Conservation (phyloP, 495 filamentous ascomycete genomes). For the Sphaerosporella brunnea region DNA sequence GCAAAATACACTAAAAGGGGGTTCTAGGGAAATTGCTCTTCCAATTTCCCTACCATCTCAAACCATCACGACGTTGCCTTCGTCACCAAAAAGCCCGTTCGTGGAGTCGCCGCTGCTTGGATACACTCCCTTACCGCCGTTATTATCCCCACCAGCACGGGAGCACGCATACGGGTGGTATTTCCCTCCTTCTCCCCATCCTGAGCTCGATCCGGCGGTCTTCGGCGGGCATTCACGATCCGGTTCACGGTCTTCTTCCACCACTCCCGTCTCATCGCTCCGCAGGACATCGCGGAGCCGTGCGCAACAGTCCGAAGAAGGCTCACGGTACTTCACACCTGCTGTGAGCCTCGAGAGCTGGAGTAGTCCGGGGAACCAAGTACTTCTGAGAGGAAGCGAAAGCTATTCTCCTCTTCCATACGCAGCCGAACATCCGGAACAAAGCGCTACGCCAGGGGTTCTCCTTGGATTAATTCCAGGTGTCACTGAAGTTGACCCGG, state of each 20-base stretch:
- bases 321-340: conserved; percentile 23
- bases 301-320: conserved; percentile 12
- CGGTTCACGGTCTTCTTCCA: conserved; percentile 22
- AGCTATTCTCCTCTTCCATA: too few species aligned
- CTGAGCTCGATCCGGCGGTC: conserved; percentile 22
- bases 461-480: conserved; percentile 7
- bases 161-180: conserved; percentile 14
- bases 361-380: conserved; percentile 15
- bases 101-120: background rate
- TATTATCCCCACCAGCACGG: conserved; percentile 18
- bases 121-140: conserved; percentile 22
- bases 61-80: conserved; percentile 1
- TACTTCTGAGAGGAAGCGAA: conserved; percentile 9
- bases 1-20: too few species aligned
- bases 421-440: too few species aligned
- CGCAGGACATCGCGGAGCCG: conserved; percentile 11
- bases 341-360: conserved; percentile 23
- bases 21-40: background rate
- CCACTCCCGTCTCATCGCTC: conserved; percentile 14
- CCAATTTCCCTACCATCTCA: conserved; percentile 1
- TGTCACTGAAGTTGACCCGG: conserved; percentile 4
- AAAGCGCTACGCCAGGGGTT: conserved; percentile 10
- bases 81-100: background rate
- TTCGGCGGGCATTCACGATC: conserved; percentile 19
- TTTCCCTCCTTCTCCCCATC: conserved; percentile 22